These are phyloP conservation scores for Vigna trinervia DNA, from an alignment of 306 rosid species.

Conservation along the genomic window DNA sequence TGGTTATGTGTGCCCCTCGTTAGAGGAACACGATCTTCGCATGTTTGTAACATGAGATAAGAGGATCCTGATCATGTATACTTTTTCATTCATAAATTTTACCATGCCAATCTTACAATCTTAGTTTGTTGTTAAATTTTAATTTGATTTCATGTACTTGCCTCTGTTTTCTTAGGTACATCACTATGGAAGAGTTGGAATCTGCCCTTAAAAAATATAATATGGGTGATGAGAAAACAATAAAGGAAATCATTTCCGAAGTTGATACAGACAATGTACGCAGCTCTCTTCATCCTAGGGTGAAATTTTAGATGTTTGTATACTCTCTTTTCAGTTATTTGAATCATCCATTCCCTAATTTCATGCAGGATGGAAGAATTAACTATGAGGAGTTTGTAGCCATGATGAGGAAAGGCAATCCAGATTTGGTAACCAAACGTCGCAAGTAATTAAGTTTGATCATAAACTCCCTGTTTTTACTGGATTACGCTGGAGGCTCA, in stretches of 20 bases:
- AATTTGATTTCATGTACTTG: background rate
- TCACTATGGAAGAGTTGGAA: slow-evolving; percentile 18
- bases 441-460: background rate
- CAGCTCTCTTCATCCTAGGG: background rate
- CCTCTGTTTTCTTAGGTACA: background rate
- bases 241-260: slow-evolving; percentile 23
- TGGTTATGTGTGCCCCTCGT: background rate
- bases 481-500: background rate
- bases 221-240: slow-evolving; percentile 11
- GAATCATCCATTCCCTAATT: background rate
- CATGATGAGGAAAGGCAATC: slow-evolving; percentile 17
- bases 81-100: background rate
- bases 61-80: background rate
- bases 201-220: slow-evolving; percentile 14
- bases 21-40: background rate
- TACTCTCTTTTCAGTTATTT: background rate
- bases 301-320: slow-evolving; percentile 5
- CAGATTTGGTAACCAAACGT: background rate
- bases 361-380: slow-evolving; percentile 21
- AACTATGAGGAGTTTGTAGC: slow-evolving; percentile 6
- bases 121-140: background rate
- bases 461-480: background rate
- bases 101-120: background rate
- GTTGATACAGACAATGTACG: slow-evolving; percentile 7
- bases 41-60: background rate